phyloP scores from a whole-genome alignment of 805 yeast species.

The Teunomyces stri region DNA sequence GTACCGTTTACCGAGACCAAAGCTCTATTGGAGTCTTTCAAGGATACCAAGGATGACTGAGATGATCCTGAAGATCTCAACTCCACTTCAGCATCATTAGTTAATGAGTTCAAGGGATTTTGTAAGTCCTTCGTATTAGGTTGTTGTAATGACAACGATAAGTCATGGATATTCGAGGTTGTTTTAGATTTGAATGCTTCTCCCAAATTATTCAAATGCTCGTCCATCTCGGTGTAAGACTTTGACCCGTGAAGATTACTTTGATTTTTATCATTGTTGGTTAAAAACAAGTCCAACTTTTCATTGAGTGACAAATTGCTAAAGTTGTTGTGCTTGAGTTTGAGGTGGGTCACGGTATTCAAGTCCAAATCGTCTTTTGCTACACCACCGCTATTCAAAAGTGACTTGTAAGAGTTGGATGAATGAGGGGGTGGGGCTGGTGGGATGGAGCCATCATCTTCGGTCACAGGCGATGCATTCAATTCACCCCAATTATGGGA shows the following conservation, averaged over 20 bases:
- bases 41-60: slow-evolving; percentile 39
- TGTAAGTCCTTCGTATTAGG: slow-evolving; percentile 17
- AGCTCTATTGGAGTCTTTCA: slow-evolving; percentile 26
- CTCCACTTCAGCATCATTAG: slow-evolving; percentile 22
- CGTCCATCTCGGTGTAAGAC: slow-evolving; percentile 29
- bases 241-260: slow-evolving; percentile 9
- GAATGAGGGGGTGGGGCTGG: slow-evolving; percentile 13
- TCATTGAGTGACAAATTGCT: slow-evolving; percentile 40
- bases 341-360: slow-evolving; percentile 14
- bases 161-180: slow-evolving; percentile 32
- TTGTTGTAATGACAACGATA: slow-evolving; percentile 29
- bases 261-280: slow-evolving; percentile 10
- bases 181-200: slow-evolving; percentile 25
- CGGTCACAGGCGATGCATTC: slow-evolving; percentile 11
- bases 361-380: slow-evolving; percentile 15
- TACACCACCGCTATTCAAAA: neutral
- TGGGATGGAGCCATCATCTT: slow-evolving; percentile 12
- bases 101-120: slow-evolving; percentile 33
- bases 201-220: slow-evolving; percentile 32
- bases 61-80: slow-evolving; percentile 36
- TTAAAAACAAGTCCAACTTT: slow-evolving; percentile 43
- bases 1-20: slow-evolving; percentile 20
- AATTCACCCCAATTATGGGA: slow-evolving; percentile 22
- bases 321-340: slow-evolving; percentile 22
- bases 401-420: slow-evolving; percentile 6